Evolutionary conservation across 2,329 filamentous ascomycete genomes (phyloP).

Genomic region (Raffaelea ambrosiae): DNA sequence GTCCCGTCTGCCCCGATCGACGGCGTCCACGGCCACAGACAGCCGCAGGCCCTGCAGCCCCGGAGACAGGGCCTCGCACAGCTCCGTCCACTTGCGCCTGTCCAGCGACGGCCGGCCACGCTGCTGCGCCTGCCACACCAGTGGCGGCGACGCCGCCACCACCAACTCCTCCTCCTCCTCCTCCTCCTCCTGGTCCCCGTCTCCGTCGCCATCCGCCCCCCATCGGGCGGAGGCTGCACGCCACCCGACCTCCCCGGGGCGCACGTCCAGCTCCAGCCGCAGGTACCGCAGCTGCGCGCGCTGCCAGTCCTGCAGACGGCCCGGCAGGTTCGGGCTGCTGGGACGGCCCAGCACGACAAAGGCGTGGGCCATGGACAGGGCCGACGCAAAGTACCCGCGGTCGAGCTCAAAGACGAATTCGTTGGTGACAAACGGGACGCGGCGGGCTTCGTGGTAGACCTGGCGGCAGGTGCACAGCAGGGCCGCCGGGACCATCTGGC

Average conservation of each 20-base stretch:
- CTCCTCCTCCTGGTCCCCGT: not conserved
- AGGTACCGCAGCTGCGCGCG: constrained; percentile 27
- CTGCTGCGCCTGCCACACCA: not conserved
- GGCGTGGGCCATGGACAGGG: constrained; percentile 29
- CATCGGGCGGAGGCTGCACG: not conserved
- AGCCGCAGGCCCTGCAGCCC: constrained; percentile 31
- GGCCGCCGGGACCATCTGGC: constrained; percentile 27
- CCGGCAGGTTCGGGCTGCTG: not conserved
- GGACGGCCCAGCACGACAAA: constrained; percentile 16
- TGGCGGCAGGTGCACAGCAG: constrained; percentile 29
- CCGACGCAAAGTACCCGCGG: constrained; percentile 37
- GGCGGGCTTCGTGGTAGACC: constrained; percentile 32
- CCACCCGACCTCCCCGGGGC: constrained; percentile 25
- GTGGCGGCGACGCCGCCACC: constrained; percentile 2
- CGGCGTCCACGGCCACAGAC: constrained; percentile 19
- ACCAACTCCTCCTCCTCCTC: constrained; percentile 6
- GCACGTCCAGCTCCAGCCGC: constrained; percentile 34
- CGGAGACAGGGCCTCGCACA: constrained; percentile 26
- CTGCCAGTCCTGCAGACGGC: constrained; percentile 31
- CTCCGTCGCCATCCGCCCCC: not conserved
- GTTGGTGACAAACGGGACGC: constrained; percentile 31
- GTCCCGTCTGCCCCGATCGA: not conserved
- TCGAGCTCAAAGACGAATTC: constrained; percentile 36
- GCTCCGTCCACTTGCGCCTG: constrained; percentile 22
- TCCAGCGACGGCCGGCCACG: constrained; percentile 1